Conservation (phyloP, 2,329 filamentous ascomycete genomes). For the Alternaria dauci region DNA sequence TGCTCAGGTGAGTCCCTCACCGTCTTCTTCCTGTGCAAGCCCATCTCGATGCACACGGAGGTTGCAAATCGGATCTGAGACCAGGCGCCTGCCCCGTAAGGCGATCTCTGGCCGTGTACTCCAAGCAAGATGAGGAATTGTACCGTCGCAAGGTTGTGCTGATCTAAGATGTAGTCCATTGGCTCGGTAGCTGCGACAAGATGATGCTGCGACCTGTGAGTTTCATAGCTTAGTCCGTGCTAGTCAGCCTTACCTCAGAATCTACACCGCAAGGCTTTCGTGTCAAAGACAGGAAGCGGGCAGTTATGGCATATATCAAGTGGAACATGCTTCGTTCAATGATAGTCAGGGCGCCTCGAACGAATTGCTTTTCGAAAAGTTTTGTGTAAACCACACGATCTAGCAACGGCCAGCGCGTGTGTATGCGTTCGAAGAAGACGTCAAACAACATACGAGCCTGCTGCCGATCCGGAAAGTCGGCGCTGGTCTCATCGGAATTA, state of each 20-base stretch:
- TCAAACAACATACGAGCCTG: slow-evolving; percentile 34
- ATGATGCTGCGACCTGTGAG: slow-evolving; percentile 21
- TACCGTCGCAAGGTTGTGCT: slow-evolving; percentile 36
- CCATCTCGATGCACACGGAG: slow-evolving; percentile 39
- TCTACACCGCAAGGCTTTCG: slow-evolving; percentile 37
- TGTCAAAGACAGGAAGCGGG: slow-evolving; percentile 37
- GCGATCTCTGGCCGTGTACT: slow-evolving; percentile 38
- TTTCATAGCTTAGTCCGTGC: background rate
- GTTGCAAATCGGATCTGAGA: slow-evolving; percentile 39
- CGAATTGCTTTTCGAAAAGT: slow-evolving; percentile 32
- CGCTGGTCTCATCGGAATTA: slow-evolving; percentile 2
- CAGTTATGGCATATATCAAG: slow-evolving; percentile 39
- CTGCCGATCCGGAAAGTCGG: slow-evolving; percentile 21
- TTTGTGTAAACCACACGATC: slow-evolving; percentile 35
- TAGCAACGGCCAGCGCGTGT: slow-evolving; percentile 38
- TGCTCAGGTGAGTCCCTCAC: slow-evolving; percentile 19
- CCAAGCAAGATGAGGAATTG: slow-evolving; percentile 38
- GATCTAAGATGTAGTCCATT: slow-evolving; percentile 37
- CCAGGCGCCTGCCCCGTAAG: slow-evolving; percentile 40
- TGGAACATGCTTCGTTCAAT: slow-evolving; percentile 35
- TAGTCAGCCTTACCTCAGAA: slow-evolving; percentile 21
- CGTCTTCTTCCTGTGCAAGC: slow-evolving; percentile 38
- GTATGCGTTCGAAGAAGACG: slow-evolving; percentile 38
- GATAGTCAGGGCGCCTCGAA: slow-evolving; percentile 28
- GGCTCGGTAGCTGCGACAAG: slow-evolving; percentile 33